A percentile compares a stretch with the other conserved stretches of the same genome.
Conservation (phyloP, 73 alveolate genomes). For the Stentor roeselii region DNA sequence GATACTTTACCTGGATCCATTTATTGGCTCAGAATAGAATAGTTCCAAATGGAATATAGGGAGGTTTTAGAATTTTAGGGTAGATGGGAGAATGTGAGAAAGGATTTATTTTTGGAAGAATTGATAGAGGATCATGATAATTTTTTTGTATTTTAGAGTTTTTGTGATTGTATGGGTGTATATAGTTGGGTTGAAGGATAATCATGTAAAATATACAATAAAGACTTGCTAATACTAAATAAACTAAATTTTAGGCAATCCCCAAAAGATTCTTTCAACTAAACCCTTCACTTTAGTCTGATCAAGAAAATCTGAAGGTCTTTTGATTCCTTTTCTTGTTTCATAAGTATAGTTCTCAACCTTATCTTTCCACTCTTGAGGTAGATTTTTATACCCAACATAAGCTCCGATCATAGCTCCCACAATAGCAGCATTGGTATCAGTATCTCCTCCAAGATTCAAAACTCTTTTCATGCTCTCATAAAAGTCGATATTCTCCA, state of each 20-base stretch:
- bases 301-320: neutral
- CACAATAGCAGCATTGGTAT: constrained; percentile 85
- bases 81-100: no score
- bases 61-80: no score
- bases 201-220: no score
- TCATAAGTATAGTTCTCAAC: neutral
- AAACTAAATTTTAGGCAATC: neutral
- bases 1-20: neutral
- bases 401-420: constrained; percentile 87
- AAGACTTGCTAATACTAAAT: neutral
- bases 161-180: no score
- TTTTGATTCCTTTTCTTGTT: neutral
- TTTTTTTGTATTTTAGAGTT: no score
- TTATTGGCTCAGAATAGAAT: no score
- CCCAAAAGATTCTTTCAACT: neutral
- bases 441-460: constrained; percentile 85
- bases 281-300: neutral
- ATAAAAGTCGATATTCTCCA: constrained; percentile 17
- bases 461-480: constrained; percentile 40
- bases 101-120: no score
- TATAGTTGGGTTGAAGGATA: no score
- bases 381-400: constrained; percentile 41
- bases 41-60: no score
- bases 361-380: constrained; percentile 35
- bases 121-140: no score